phyloP scores from a whole-genome alignment of 2,329 filamentous ascomycete species.

The Nigrograna mackinnonii region DNA sequence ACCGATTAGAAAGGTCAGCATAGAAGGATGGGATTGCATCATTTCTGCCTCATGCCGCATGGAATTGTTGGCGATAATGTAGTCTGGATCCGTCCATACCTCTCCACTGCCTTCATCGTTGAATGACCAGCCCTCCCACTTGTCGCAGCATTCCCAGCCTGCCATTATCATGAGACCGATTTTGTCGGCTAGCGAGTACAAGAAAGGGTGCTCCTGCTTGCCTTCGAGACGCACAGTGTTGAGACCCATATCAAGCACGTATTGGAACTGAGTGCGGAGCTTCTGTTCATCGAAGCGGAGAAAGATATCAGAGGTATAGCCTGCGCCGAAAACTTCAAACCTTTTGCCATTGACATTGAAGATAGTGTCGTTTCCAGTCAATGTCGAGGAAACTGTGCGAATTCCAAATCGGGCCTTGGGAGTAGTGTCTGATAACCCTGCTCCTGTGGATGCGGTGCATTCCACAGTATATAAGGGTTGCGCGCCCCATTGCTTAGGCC shows the following conservation, averaged over 20 bases:
- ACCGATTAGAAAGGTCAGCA: conserved; percentile 63
- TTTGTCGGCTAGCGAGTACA: conserved; percentile 63
- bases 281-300: conserved; percentile 58
- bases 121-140: conserved; percentile 68
- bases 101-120: conserved; percentile 56
- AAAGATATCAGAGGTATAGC: conserved; percentile 66
- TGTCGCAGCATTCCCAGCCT: conserved; percentile 70
- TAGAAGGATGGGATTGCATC: conserved; percentile 63
- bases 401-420: conserved; percentile 53
- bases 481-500: conserved; percentile 62
- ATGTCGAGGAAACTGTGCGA: conserved; percentile 54
- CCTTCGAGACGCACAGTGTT: conserved; percentile 68
- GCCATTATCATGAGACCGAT: conserved; percentile 65
- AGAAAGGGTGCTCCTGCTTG: conserved; percentile 64
- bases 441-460: conserved; percentile 27
- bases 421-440: conserved; percentile 37
- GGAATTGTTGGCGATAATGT: conserved; percentile 56
- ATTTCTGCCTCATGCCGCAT: conserved; percentile 64
- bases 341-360: conserved; percentile 61
- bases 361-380: conserved; percentile 60
- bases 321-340: conserved; percentile 65
- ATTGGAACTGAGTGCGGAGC: conserved; percentile 54
- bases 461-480: conserved; percentile 56
- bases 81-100: conserved; percentile 59
- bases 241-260: conserved; percentile 63